These are phyloP conservation scores for Hericium rajendrae DNA, from an alignment of 768 basidiomycete genomes.

Conservation along the genomic window DNA sequence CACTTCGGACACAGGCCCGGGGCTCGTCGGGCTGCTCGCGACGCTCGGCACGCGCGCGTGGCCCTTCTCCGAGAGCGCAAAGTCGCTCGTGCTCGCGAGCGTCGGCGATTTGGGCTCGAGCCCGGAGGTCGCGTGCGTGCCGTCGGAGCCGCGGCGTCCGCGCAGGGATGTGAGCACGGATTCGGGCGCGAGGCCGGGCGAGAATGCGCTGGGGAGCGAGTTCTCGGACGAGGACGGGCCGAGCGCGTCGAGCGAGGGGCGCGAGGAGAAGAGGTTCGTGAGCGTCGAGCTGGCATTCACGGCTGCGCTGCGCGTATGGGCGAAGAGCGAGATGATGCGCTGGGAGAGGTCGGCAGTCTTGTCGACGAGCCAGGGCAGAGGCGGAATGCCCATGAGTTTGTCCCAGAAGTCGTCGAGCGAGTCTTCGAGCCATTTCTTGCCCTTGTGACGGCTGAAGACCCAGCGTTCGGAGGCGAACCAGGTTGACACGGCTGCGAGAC, in stretches of 20 bases:
- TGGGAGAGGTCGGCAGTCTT: neutral
- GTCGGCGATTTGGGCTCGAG: constrained; percentile 16
- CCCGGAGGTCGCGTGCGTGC: constrained; percentile 12
- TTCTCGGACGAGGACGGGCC: constrained; percentile 8
- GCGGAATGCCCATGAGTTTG: constrained; percentile 7
- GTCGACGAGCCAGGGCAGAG: constrained; percentile 3
- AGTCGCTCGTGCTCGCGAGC: neutral
- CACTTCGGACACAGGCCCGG: neutral
- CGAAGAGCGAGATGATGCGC: neutral
- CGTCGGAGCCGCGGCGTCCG: constrained; percentile 10
- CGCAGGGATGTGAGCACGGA: neutral
- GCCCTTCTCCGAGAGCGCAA: constrained; percentile 13
- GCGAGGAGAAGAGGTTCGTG: constrained; percentile 2
- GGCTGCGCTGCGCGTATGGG: constrained; percentile 2
- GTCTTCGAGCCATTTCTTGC: constrained; percentile 63
- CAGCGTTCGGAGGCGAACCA: constrained; percentile 70
- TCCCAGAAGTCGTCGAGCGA: constrained; percentile 36
- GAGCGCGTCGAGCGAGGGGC: constrained; percentile 1
- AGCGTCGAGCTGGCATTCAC: constrained; percentile 5
- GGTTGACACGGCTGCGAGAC: constrained; percentile 56
- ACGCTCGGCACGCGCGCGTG: neutral
- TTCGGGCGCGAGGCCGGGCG: constrained; percentile 2
- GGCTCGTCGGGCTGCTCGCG: constrained; percentile 14
- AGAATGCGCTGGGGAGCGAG: constrained; percentile 4
- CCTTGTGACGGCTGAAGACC: constrained; percentile 52